Conservation (phyloP, 106 monocot genomes). For the Narthecium ossifragum region DNA sequence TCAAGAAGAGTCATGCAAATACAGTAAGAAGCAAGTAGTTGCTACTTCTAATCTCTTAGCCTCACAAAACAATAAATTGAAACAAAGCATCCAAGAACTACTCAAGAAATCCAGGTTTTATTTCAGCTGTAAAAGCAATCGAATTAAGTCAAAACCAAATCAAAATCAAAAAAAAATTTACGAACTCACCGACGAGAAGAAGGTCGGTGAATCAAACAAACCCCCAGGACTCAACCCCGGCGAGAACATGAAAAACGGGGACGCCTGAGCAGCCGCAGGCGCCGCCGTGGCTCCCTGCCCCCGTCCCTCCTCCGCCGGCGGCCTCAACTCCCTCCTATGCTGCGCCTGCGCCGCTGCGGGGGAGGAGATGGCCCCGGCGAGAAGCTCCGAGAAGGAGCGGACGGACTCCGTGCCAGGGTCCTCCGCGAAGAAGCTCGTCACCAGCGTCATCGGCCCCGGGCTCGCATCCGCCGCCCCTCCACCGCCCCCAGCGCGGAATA, state of each 20-base stretch:
- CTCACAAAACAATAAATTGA: too few species aligned
- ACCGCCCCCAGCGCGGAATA: conserved; percentile 24
- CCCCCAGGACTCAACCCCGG: conserved; percentile 34
- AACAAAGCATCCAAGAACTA: too few species aligned
- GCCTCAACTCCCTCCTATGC: not conserved
- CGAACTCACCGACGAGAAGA: conserved; percentile 17
- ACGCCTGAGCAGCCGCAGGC: conserved; percentile 5
- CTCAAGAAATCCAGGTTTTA: too few species aligned
- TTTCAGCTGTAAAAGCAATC: too few species aligned
- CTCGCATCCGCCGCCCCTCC: conserved; percentile 18
- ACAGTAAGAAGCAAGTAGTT: too few species aligned
- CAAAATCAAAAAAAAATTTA: not conserved
- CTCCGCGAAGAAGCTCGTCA: conserved; percentile 37
- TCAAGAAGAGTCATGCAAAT: too few species aligned
- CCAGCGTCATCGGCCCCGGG: conserved; percentile 45
- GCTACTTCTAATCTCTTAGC: too few species aligned
- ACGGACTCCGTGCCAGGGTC: conserved; percentile 30
- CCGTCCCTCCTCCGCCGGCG: not conserved
- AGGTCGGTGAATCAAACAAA: conserved; percentile 34
- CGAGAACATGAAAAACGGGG: conserved; percentile 25
- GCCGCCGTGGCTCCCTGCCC: conserved; percentile 9
- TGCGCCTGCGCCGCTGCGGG: conserved; percentile 20
- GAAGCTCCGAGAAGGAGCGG: conserved; percentile 50
- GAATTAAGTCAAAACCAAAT: too few species aligned
- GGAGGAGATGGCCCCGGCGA: conserved; percentile 41